Percentiles rank a stretch among this genome's conserved stretches.
These are phyloP conservation scores for Penicillium maclennaniae DNA, from an alignment of 495 filamentous ascomycete genomes.

Conservation along the genomic window DNA sequence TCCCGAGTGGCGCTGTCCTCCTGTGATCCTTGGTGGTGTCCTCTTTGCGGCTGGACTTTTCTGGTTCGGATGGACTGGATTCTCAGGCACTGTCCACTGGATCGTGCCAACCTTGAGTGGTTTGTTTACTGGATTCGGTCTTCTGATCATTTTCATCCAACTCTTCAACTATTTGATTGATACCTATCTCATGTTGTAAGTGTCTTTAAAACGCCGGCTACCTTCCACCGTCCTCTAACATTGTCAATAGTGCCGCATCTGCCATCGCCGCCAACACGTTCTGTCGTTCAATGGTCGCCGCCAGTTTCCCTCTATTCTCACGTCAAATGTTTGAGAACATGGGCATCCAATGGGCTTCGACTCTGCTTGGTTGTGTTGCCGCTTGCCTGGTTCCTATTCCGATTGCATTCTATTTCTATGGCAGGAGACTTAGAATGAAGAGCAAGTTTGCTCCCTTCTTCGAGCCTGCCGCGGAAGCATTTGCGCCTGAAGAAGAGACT, in stretches of 20 bases:
- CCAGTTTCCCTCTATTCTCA: conserved; percentile 76
- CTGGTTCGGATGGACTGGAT: conserved; percentile 84
- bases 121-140: conserved; percentile 54
- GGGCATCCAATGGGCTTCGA: conserved; percentile 73
- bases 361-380: conserved; percentile 72
- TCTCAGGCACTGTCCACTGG: conserved; percentile 68
- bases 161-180: conserved; percentile 84
- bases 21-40: conserved; percentile 71
- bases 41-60: conserved; percentile 74
- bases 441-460: conserved; percentile 53
- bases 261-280: conserved; percentile 90
- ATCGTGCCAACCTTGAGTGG: conserved; percentile 79
- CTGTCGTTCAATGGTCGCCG: conserved; percentile 69
- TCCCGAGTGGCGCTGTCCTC: conserved; percentile 83
- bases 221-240: neutral
- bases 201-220: conserved; percentile 6
- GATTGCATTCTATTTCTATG: conserved; percentile 36
- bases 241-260: conserved; percentile 57
- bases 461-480: conserved; percentile 30
- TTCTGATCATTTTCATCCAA: conserved; percentile 81
- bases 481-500: conserved; percentile 11
- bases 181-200: conserved; percentile 83
- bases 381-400: conserved; percentile 70
- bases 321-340: conserved; percentile 75
- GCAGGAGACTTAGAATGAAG: conserved; percentile 30